Evolutionary conservation across 306 rosid genomes (phyloP).

Genomic region (Quercus wislizeni): DNA sequence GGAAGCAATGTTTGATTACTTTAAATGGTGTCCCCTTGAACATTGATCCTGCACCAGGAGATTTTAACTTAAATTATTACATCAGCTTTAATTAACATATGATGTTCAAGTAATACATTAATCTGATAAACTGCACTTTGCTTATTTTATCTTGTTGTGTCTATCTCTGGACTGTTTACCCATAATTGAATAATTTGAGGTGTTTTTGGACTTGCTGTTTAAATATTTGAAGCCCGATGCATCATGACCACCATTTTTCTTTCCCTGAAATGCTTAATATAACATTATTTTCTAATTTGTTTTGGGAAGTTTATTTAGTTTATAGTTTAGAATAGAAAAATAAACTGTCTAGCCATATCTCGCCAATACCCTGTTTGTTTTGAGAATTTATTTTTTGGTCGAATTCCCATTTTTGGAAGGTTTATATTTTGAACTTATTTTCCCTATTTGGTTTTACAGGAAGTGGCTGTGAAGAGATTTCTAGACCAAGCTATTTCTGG

Average conservation of each 20-base stretch:
- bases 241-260: not conserved
- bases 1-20: not conserved
- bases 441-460: conserved; percentile 47
- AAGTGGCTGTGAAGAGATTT: conserved; percentile 94
- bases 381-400: conserved; percentile 8
- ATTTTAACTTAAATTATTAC: not conserved
- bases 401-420: conserved; percentile 14
- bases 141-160: not conserved
- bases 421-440: conserved; percentile 13
- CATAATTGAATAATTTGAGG: not conserved
- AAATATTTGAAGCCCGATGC: not conserved
- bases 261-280: not conserved
- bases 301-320: not conserved
- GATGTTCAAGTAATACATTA: not conserved
- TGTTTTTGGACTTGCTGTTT: not conserved
- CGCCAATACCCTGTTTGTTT: not conserved
- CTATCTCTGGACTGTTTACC: not conserved
- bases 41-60: not conserved
- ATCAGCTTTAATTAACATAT: not conserved
- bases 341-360: not conserved
- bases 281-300: not conserved
- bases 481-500: conserved; percentile 83
- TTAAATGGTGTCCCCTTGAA: not conserved
- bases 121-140: not conserved
- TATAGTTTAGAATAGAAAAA: not conserved